phyloP scores from a whole-genome alignment of 2,329 filamentous ascomycete genomes.

The Penicillium frequentans region DNA sequence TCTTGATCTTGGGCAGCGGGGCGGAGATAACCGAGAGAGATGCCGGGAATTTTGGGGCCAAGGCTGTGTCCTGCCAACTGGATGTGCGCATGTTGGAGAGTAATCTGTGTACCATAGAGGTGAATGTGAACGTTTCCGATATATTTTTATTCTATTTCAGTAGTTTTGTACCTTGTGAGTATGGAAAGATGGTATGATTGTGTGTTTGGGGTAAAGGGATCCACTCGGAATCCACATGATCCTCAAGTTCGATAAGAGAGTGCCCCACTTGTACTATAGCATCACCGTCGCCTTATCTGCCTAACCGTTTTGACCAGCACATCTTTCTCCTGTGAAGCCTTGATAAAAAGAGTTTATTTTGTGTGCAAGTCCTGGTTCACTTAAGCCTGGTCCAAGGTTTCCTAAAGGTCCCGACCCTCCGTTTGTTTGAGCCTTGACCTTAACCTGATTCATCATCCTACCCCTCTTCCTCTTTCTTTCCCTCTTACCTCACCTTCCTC shows the following conservation, averaged over 20 bases:
- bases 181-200: not conserved
- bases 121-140: slow-evolving; percentile 20
- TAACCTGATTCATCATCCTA: slow-evolving; percentile 26
- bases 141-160: not conserved
- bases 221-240: slow-evolving; percentile 1
- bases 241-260: slow-evolving; percentile 1
- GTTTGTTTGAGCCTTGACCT: slow-evolving; percentile 16
- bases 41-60: slow-evolving; percentile 9
- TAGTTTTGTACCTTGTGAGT: no score
- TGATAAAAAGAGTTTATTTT: not conserved
- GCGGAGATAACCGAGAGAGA: slow-evolving; percentile 12
- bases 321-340: not conserved
- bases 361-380: slow-evolving; percentile 1
- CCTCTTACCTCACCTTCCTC: slow-evolving; percentile 11
- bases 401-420: not conserved
- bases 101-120: slow-evolving; percentile 31
- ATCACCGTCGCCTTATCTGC: slow-evolving; percentile 8
- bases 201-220: not conserved
- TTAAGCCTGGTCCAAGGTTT: slow-evolving; percentile 9
- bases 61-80: slow-evolving; percentile 8
- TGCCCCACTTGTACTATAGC: slow-evolving; percentile 13
- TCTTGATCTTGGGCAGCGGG: slow-evolving; percentile 12
- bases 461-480: slow-evolving; percentile 24
- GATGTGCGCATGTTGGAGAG: slow-evolving; percentile 19
- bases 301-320: not conserved